phyloP scores from a whole-genome alignment of 2,329 filamentous ascomycete species.

The Venturia asperata region DNA sequence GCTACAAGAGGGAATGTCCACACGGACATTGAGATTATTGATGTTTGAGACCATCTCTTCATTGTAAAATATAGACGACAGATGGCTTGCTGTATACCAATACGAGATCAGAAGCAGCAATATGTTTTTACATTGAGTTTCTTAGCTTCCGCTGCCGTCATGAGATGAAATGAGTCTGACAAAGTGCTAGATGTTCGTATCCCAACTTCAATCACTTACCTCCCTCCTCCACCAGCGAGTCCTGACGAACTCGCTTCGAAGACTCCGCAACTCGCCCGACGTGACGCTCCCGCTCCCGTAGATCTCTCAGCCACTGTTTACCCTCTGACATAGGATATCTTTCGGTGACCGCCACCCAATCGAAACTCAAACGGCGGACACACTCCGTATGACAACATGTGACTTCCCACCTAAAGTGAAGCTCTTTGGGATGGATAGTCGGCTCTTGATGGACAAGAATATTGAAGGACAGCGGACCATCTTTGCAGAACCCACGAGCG shows the following conservation, averaged over 20 bases:
- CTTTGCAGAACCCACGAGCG: background rate
- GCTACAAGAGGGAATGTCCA: constrained; percentile 32
- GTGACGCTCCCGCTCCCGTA: background rate
- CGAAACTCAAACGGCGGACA: background rate
- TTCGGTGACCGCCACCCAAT: background rate
- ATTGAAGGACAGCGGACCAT: background rate
- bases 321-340: background rate
- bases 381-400: background rate
- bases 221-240: background rate
- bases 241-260: background rate
- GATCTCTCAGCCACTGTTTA: background rate
- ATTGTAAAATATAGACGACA: too few species aligned
- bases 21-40: constrained; percentile 20
- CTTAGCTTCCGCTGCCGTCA: too few species aligned
- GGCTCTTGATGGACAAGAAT: background rate
- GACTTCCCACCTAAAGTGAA: background rate
- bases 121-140: too few species aligned
- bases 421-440: background rate
- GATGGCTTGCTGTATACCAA: too few species aligned
- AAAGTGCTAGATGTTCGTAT: background rate
- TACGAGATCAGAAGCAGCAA: too few species aligned
- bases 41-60: background rate
- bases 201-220: background rate
- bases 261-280: background rate
- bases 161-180: too few species aligned